Conservation (phyloP, 495 filamentous ascomycete species). For the Acidomyces sp. region DNA sequence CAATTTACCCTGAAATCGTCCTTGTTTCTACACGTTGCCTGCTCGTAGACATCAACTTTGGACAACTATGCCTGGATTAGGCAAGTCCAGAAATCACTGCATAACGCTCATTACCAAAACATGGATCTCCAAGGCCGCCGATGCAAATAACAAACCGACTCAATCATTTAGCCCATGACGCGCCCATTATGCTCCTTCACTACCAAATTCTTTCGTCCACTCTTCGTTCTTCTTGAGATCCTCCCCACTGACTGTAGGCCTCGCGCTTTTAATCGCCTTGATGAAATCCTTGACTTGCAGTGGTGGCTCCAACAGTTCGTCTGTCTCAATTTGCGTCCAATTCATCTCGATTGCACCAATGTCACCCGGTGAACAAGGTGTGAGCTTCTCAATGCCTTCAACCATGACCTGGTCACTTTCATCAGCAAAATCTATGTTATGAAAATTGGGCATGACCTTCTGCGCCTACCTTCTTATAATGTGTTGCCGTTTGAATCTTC, state of each 20-base stretch:
- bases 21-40: no score
- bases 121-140: not conserved
- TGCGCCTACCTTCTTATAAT: constrained; percentile 79
- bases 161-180: no score
- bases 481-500: constrained; percentile 95
- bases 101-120: no score
- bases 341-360: constrained; percentile 75
- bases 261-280: constrained; percentile 71
- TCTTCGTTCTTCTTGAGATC: constrained; percentile 74
- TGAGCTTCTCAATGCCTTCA: constrained; percentile 64
- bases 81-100: no score
- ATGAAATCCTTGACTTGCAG: constrained; percentile 86
- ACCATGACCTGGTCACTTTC: constrained; percentile 61
- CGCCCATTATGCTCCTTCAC: constrained; percentile 54
- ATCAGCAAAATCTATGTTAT: no score
- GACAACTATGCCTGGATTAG: no score
- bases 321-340: constrained; percentile 76
- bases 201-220: constrained; percentile 95
- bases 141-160: not conserved
- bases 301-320: constrained; percentile 71
- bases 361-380: constrained; percentile 90
- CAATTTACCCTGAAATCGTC: no score
- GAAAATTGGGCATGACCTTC: no score
- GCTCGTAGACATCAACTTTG: no score
- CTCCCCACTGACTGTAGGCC: constrained; percentile 77